Conservation (phyloP, 179 eudicot genomes). For the Kewa caespitosa region DNA sequence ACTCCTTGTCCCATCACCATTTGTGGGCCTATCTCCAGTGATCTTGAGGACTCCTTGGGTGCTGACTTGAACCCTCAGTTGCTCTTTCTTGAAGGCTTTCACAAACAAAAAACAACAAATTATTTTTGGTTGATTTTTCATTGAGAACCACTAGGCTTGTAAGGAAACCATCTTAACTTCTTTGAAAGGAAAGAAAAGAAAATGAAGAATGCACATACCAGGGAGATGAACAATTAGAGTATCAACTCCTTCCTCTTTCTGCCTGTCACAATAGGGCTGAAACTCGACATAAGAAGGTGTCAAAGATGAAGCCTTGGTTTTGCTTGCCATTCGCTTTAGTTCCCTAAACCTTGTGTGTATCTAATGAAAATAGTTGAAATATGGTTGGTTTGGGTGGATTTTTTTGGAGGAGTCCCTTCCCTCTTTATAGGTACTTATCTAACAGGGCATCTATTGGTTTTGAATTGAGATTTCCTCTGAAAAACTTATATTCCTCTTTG, state of each 20-base stretch:
- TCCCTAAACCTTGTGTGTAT: neutral
- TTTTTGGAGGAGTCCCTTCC: neutral
- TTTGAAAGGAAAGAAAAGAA: neutral
- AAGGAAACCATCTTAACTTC: too few relatives aligned
- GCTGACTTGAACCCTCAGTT: slow-evolving; percentile 58
- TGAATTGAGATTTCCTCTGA: slow-evolving; percentile 16
- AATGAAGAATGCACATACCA: slow-evolving; percentile 28
- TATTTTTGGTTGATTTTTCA: neutral
- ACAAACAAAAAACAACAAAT: neutral
- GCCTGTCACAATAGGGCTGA: slow-evolving; percentile 41
- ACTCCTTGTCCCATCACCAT: slow-evolving; percentile 16
- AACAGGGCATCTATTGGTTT: slow-evolving; percentile 10
- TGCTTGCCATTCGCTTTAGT: slow-evolving; percentile 13
- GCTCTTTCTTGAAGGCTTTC: slow-evolving; percentile 59
- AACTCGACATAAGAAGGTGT: slow-evolving; percentile 38
- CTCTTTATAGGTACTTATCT: slow-evolving; percentile 11
- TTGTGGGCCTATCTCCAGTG: slow-evolving; percentile 46
- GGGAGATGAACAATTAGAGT: slow-evolving; percentile 41
- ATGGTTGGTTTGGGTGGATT: slow-evolving; percentile 3
- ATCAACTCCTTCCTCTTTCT: slow-evolving; percentile 32
- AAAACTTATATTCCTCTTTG: slow-evolving; percentile 24
- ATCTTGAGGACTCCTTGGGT: slow-evolving; percentile 47
- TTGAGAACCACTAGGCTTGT: too few relatives aligned
- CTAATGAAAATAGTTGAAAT: neutral
- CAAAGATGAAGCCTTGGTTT: slow-evolving; percentile 15